A percentile compares a stretch with the other conserved stretches of the same genome.
phyloP scores from a whole-genome alignment of 2,329 filamentous ascomycete species.

The Penicillium crustosum region DNA sequence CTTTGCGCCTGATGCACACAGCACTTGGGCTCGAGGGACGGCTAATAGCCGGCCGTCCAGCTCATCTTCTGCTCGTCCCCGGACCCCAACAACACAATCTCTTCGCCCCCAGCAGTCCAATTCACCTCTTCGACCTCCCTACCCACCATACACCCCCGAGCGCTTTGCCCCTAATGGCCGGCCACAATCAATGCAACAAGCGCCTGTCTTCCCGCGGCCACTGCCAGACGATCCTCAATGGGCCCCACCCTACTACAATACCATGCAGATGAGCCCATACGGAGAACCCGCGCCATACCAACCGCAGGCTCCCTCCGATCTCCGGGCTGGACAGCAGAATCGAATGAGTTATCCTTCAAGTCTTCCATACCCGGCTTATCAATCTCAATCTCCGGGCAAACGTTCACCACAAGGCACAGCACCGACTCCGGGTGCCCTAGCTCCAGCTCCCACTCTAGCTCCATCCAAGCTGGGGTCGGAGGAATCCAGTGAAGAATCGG shows the following conservation, averaged over 20 bases:
- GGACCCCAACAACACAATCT: constrained; percentile 43
- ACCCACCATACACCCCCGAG: constrained; percentile 32
- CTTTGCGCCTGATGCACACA: constrained; percentile 44
- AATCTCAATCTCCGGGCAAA: constrained; percentile 21
- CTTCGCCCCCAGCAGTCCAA: constrained; percentile 38
- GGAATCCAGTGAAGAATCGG: constrained; percentile 20
- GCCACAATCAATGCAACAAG: constrained; percentile 40
- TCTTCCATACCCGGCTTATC: constrained; percentile 24
- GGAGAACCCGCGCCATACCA: constrained; percentile 32
- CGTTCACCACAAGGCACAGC: constrained; percentile 17
- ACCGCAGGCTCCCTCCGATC: constrained; percentile 32
- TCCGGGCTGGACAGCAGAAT: constrained; percentile 29
- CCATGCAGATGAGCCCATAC: constrained; percentile 29
- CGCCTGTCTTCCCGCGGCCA: constrained; percentile 37
- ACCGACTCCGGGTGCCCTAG: constrained; percentile 4
- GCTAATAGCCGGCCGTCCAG: constrained; percentile 45
- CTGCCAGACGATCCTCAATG: constrained; percentile 52
- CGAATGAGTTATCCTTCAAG: constrained; percentile 21
- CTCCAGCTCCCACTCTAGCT: background rate
- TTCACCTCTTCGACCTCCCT: constrained; percentile 37
- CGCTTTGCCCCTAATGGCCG: constrained; percentile 38
- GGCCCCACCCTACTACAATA: constrained; percentile 39
- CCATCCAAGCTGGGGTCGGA: constrained; percentile 19
- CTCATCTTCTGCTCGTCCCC: constrained; percentile 44
- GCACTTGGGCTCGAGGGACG: constrained; percentile 46